Base-by-base conservation (phyloP, 371 early-diverging fungal genomes). In the Nosema granulosis region DNA sequence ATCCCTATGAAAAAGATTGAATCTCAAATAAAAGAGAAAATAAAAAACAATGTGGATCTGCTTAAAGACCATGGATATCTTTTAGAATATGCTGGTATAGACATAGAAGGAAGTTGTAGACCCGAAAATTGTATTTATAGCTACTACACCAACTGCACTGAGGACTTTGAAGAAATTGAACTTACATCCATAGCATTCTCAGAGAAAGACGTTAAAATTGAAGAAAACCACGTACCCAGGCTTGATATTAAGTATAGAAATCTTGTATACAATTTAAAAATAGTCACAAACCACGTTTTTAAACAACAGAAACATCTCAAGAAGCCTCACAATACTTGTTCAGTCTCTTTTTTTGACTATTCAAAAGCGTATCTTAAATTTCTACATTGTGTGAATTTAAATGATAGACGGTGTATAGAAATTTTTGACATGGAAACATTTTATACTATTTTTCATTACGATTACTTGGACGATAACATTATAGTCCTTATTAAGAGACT, bases 391-490 rank as follows among this genome's bases (percentile, higher is more conserved):
- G 49, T 66, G 2, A 50, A 43, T 38, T 43, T 37, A 6, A 63
- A 43, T 49, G 51, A 67, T 1, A 69, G 50, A 37, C 29, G 56
- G 37, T 34, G 51, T 28, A 43, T 69, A 18, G 56, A 1, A 22
- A 31, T 9, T 35, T 49, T 29, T 37, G 43, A 69, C 26, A 6
- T 69, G 18, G 24, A 51, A 34, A 26, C 26, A 20, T 69, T 69
- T 69, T 18, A 34, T 3, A 69, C n/a, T 1, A 32, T 69, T 43
- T 58, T 69, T 34, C n/a, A 26, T 58, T 4, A 35, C 3, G 22
- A 54, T 31, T 69, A 69, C 29, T 38, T 69, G 6, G 70, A 69
- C 29, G 12, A 52, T 6, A 69, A 22, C 20, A 69, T 69, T 1
- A 52, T 18, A 29, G 56, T 20, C 1, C 56, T 69, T 58, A 29